A percentile compares a stretch with the other conserved stretches of the same genome.
These are phyloP conservation scores for Mucor velutinosus DNA, from an alignment of 371 early-diverging fungal genomes.

Conservation along the genomic window DNA sequence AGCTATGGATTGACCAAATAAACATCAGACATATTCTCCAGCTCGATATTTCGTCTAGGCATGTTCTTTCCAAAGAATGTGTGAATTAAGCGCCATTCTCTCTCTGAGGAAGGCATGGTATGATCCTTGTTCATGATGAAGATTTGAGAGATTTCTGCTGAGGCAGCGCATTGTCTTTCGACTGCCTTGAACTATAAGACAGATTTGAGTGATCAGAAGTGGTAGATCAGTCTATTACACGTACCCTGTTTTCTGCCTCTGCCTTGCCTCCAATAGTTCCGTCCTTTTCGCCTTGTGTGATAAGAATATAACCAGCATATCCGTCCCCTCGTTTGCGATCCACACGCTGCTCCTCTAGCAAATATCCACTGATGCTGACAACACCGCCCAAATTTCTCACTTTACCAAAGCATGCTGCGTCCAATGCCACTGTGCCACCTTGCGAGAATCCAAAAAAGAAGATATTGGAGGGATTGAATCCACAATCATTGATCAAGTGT, in stretches of 20 bases:
- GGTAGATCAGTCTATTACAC: neutral
- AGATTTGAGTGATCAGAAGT: neutral
- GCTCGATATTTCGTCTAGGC: conserved; percentile 43
- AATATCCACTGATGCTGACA: conserved; percentile 59
- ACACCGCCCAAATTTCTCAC: conserved; percentile 48
- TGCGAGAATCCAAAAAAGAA: conserved; percentile 78
- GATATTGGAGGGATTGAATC: conserved; percentile 50
- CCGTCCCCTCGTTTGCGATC: conserved; percentile 29
- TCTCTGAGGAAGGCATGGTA: conserved; percentile 53
- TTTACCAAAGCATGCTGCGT: conserved; percentile 58
- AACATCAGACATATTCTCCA: conserved; percentile 59
- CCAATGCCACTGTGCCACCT: conserved; percentile 70
- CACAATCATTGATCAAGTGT: conserved; percentile 49
- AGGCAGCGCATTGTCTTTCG: conserved; percentile 34
- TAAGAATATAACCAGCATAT: conserved; percentile 49
- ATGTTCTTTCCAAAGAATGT: conserved; percentile 57
- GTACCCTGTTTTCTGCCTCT: conserved; percentile 50
- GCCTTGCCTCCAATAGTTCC: conserved; percentile 32
- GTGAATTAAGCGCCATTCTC: conserved; percentile 58
- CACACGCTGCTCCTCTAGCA: conserved; percentile 49
- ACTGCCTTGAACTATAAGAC: conserved; percentile 34
- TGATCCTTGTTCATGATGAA: conserved; percentile 53
- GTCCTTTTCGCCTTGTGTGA: conserved; percentile 63
- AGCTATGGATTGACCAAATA: conserved; percentile 44
- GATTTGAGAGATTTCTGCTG: conserved; percentile 35